Conservation (phyloP, 345 rosid genomes). For the Eucalyptus rudis region DNA sequence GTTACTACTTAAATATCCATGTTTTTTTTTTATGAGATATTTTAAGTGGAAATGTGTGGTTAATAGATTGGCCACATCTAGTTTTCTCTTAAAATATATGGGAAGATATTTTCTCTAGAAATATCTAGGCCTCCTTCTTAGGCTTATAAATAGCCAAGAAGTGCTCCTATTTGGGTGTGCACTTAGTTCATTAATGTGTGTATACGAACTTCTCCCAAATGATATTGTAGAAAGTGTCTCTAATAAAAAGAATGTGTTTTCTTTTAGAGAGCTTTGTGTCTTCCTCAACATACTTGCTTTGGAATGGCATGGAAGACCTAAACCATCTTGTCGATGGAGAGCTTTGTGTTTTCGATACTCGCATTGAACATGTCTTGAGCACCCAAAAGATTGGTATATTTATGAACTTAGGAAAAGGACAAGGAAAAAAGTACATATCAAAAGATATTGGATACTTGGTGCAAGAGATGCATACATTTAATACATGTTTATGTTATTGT, state of each 20-base stretch:
- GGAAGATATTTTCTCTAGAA: not conserved
- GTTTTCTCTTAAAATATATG: not conserved
- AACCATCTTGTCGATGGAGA: too few relatives aligned
- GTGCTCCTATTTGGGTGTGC: too few relatives aligned
- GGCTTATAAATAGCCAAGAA: too few relatives aligned
- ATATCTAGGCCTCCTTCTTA: too few relatives aligned
- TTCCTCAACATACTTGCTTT: too few relatives aligned
- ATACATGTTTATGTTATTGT: conserved; percentile 5
- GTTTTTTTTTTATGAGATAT: too few relatives aligned
- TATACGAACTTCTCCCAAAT: too few relatives aligned
- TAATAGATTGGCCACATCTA: not conserved
- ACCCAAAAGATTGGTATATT: not conserved
- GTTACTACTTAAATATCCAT: not conserved
- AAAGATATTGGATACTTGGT: not conserved
- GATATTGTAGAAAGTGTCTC: too few relatives aligned
- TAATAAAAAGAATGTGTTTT: too few relatives aligned
- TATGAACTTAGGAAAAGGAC: not conserved
- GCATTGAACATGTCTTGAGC: conserved; percentile 28
- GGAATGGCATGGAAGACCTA: too few relatives aligned
- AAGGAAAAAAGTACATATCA: not conserved
- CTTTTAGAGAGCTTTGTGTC: too few relatives aligned
- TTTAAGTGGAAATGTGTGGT: not conserved
- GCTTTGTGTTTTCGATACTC: not conserved
- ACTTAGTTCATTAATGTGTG: too few relatives aligned
- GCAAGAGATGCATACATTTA: conserved; percentile 1